Evolutionary conservation across 2,329 filamentous ascomycete species (phyloP).

Genomic region (Fusarium anthophilum): DNA sequence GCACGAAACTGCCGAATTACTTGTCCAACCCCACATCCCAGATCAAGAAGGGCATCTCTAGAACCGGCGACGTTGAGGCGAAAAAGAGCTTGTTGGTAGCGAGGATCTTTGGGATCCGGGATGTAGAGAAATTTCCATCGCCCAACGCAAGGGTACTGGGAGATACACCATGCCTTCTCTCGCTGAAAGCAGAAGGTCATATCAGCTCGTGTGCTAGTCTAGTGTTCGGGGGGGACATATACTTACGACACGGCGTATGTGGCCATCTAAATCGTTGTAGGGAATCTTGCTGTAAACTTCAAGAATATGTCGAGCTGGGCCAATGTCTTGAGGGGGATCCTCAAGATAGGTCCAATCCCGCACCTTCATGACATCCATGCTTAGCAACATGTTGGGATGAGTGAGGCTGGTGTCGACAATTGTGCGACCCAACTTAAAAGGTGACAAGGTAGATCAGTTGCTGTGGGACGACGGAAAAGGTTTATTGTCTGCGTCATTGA

Average conservation of each 20-base stretch:
- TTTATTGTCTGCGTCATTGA: slow-evolving; percentile 31
- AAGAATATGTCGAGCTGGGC: slow-evolving; percentile 49
- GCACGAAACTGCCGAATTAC: slow-evolving; percentile 59
- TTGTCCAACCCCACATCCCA: slow-evolving; percentile 63
- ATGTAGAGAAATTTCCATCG: slow-evolving; percentile 60
- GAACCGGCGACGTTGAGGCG: slow-evolving; percentile 53
- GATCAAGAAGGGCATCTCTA: slow-evolving; percentile 55
- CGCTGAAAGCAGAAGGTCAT: slow-evolving; percentile 46
- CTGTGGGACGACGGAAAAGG: background rate
- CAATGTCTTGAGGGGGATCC: slow-evolving; percentile 50
- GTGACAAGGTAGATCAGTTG: background rate
- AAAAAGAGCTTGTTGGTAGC: slow-evolving; percentile 54
- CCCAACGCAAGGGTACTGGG: slow-evolving; percentile 57
- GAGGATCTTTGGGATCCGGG: slow-evolving; percentile 52
- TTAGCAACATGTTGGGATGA: slow-evolving; percentile 36
- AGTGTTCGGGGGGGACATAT: background rate
- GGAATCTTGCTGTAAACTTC: slow-evolving; percentile 52
- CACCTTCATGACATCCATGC: slow-evolving; percentile 49
- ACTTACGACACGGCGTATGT: slow-evolving; percentile 51
- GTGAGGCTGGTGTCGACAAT: background rate
- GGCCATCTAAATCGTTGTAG: slow-evolving; percentile 46
- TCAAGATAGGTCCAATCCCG: slow-evolving; percentile 51
- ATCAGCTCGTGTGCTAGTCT: slow-evolving; percentile 8
- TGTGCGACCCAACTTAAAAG: background rate
- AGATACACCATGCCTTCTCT: slow-evolving; percentile 57